Percentiles rank a stretch among this genome's conserved stretches.
Evolutionary conservation across 208 protist species (phyloP).

Genomic region (Naegleria lovaniensis): DNA sequence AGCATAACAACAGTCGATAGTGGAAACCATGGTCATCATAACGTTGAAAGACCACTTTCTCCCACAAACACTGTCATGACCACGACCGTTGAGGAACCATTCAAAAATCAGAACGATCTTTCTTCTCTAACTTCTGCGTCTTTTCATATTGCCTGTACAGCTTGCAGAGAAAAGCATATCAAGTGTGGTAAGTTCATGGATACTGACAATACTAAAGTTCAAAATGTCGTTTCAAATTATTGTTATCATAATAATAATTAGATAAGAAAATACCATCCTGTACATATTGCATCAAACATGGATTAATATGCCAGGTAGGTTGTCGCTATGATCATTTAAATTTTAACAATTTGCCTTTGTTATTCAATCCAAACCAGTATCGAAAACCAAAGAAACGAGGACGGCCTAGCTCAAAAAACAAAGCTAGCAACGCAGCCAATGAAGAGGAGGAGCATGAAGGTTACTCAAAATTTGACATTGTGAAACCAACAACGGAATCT

Average conservation of each 20-base stretch:
- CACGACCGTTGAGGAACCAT: background rate
- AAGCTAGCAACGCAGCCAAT: background rate
- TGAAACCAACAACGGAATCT: no score
- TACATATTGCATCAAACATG: conserved; percentile 14
- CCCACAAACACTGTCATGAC: background rate
- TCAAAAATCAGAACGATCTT: background rate
- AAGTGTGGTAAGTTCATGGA: background rate
- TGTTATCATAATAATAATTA: no score
- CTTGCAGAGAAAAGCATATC: conserved; percentile 10
- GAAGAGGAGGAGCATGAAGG: background rate
- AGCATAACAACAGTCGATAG: background rate
- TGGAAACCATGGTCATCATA: background rate
- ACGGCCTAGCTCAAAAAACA: background rate
- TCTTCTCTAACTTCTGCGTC: background rate
- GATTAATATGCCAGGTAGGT: background rate
- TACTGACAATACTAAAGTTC: background rate
- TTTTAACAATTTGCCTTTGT: background rate
- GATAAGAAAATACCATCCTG: background rate
- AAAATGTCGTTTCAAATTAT: no score
- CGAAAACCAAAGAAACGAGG: background rate
- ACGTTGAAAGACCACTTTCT: background rate
- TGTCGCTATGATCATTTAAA: background rate
- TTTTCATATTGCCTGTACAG: conserved; percentile 3
- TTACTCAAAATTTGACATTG: background rate
- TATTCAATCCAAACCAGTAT: background rate